A percentile compares a stretch with the other conserved stretches of the same genome.
Evolutionary conservation across 2,329 filamentous ascomycete species (phyloP).

Genomic region (Microcyclosporella mali): DNA sequence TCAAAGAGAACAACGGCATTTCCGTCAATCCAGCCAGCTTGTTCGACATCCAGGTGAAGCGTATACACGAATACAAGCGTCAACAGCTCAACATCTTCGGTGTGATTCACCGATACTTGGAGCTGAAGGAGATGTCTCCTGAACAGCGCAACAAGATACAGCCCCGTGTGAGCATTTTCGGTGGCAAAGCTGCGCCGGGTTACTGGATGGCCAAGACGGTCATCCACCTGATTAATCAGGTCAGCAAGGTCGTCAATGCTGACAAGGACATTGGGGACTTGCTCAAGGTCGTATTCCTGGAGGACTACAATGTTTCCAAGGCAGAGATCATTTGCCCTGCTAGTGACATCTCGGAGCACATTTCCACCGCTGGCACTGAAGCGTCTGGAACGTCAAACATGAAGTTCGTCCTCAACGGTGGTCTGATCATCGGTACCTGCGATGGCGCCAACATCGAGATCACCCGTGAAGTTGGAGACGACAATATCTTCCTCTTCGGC

Average conservation of each 20-base stretch:
- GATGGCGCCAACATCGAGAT: constrained; percentile 96
- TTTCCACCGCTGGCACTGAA: constrained; percentile 94
- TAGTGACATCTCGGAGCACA: constrained; percentile 95
- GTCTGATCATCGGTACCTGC: constrained; percentile 94
- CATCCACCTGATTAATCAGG: constrained; percentile 91
- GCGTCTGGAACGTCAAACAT: constrained; percentile 90
- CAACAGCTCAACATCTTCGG: constrained; percentile 99
- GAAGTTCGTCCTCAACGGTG: constrained; percentile 98
- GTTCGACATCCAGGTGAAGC: constrained; percentile 97
- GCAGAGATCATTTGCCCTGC: constrained; percentile 93
- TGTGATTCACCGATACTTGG: constrained; percentile 88
- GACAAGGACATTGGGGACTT: constrained; percentile 88
- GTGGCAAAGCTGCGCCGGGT: constrained; percentile 92
- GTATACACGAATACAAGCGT: constrained; percentile 96
- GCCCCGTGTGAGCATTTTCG: constrained; percentile 90
- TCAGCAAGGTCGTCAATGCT: constrained; percentile 83
- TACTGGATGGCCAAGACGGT: constrained; percentile 99
- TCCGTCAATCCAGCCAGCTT: constrained; percentile 80
- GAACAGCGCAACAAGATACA: constrained; percentile 81
- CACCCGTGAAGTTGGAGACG: constrained; percentile 90
- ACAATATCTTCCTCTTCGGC: constrained; percentile 98
- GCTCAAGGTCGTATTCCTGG: constrained; percentile 93
- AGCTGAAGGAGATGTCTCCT: constrained; percentile 75
- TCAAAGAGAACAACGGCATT: constrained; percentile 73
- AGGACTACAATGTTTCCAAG: constrained; percentile 99